Conservation (phyloP, 176 grass and related monocot genomes). For the Cymbopogon citratus region DNA sequence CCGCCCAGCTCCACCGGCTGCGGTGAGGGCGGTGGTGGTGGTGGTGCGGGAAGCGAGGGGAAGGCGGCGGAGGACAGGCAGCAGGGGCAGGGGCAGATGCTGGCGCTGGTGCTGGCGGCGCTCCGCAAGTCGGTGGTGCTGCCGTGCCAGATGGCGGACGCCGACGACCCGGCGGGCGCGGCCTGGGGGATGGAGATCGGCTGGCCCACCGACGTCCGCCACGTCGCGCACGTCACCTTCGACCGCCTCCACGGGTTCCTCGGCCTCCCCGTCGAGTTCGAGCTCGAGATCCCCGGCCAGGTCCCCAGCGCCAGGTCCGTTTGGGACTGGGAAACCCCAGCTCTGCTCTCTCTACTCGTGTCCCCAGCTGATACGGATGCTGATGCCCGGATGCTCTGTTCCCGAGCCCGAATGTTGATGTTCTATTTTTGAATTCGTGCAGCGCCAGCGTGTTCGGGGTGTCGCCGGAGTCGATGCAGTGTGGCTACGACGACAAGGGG, state of each 20-base stretch:
- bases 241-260: slow-evolving; percentile 92
- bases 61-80: slow-evolving; percentile 34
- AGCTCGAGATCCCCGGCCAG: slow-evolving; percentile 70
- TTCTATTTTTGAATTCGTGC: not conserved
- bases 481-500: slow-evolving; percentile 58
- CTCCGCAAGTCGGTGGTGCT: slow-evolving; percentile 62
- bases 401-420: not conserved
- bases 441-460: slow-evolving; percentile 74
- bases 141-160: slow-evolving; percentile 49
- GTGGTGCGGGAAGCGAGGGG: slow-evolving; percentile 13
- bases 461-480: slow-evolving; percentile 87
- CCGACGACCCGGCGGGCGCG: slow-evolving; percentile 11
- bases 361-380: not conserved
- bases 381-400: not conserved
- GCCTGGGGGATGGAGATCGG: slow-evolving; percentile 67
- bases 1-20: slow-evolving; percentile 27
- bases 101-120: slow-evolving; percentile 51
- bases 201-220: slow-evolving; percentile 84
- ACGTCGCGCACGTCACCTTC: slow-evolving; percentile 96
- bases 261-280: slow-evolving; percentile 86
- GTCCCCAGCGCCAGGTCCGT: slow-evolving; percentile 75
- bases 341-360: not conserved
- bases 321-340: not conserved
- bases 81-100: slow-evolving; percentile 38
- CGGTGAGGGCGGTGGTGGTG: not conserved